These are phyloP conservation scores for Chytriomyces sp. DNA, from an alignment of 192 early-diverging fungal species.

Conservation along the genomic window DNA sequence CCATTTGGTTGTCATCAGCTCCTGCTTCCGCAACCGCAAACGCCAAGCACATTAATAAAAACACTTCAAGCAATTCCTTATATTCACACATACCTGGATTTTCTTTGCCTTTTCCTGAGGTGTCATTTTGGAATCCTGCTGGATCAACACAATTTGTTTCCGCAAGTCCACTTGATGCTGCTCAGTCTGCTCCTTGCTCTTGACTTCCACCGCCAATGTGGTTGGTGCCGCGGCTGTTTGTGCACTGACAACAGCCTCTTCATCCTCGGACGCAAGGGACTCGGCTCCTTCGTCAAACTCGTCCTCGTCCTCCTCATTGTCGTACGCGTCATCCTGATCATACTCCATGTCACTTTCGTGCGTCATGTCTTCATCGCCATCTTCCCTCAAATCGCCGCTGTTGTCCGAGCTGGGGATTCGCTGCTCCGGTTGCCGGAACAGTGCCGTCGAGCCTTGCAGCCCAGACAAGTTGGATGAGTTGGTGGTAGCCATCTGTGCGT, in stretches of 20 bases:
- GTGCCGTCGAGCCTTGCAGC: no score
- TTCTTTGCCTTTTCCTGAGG: slow-evolving; percentile 68
- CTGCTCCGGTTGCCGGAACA: no score
- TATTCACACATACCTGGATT: slow-evolving; percentile 64
- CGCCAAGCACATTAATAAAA: not conserved
- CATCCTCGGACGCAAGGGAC: slow-evolving; percentile 20
- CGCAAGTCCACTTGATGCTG: slow-evolving; percentile 59
- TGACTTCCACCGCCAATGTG: slow-evolving; percentile 1
- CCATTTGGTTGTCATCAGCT: slow-evolving; percentile 62
- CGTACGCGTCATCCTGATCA: slow-evolving; percentile 25
- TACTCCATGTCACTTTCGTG: not conserved
- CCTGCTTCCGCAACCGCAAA: slow-evolving; percentile 43
- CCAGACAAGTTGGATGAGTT: no score
- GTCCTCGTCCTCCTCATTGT: slow-evolving; percentile 28
- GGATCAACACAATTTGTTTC: slow-evolving; percentile 72
- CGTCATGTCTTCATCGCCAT: slow-evolving; percentile 15
- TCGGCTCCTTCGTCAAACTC: slow-evolving; percentile 32
- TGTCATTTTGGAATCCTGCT: slow-evolving; percentile 56
- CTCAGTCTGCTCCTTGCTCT: slow-evolving; percentile 32
- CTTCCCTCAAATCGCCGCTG: not conserved
- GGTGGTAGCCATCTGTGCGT: no score
- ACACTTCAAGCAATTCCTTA: no score
- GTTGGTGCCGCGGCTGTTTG: not conserved
- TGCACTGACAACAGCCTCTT: slow-evolving; percentile 3
- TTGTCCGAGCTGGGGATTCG: no score